Percentiles rank a stretch among this genome's conserved stretches.
These are phyloP conservation scores for Syncephalastrum racemosum DNA, from an alignment of 371 early-diverging fungal genomes.

Conservation along the genomic window DNA sequence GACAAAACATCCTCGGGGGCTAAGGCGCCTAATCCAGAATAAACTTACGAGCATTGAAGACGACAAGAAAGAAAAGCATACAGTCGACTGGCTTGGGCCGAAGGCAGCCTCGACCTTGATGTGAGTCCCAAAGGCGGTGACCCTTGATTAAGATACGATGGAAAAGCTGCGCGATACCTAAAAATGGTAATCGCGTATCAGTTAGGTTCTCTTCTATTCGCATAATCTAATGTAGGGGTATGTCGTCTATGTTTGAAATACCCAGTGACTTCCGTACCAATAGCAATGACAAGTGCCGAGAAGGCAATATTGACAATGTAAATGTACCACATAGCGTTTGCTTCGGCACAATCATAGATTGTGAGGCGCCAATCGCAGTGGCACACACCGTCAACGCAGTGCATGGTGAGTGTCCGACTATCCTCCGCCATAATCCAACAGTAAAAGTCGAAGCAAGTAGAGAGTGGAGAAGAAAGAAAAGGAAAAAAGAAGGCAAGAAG, in stretches of 20 bases:
- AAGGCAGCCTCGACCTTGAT: conserved; percentile 13
- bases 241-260: too few species aligned
- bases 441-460: background rate
- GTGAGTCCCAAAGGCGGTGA: conserved; percentile 17
- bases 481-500: background rate
- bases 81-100: conserved; percentile 29
- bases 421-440: conserved; percentile 1
- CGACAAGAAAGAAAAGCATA: conserved; percentile 20
- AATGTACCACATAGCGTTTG: conserved; percentile 20
- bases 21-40: too few species aligned
- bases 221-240: too few species aligned
- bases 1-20: background rate
- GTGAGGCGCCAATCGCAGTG: conserved; percentile 38
- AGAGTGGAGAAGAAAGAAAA: conserved; percentile 1
- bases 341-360: conserved; percentile 22
- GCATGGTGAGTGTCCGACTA: conserved; percentile 17
- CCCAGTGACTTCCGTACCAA: conserved; percentile 13
- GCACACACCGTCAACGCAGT: conserved; percentile 23
- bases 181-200: background rate
- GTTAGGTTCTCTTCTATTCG: too few species aligned
- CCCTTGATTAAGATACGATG: conserved; percentile 22
- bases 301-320: conserved; percentile 28
- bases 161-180: conserved; percentile 18
- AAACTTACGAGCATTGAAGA: conserved; percentile 21
- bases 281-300: conserved; percentile 22